Evolutionary conservation across 306 rosid species (phyloP).

Genomic region (Fragaria iinumae): DNA sequence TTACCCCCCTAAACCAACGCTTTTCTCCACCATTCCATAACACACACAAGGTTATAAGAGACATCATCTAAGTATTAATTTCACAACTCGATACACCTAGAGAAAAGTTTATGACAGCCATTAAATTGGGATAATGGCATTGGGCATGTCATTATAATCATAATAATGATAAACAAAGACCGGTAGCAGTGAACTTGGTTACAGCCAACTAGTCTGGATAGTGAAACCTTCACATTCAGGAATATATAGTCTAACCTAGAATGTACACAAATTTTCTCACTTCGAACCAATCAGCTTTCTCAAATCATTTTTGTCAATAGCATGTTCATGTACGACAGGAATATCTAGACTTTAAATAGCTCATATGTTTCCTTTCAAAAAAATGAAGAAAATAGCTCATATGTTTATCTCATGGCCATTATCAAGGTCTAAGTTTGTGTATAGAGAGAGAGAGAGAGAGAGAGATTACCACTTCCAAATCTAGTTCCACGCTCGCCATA

Average conservation of each 20-base stretch:
- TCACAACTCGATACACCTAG: not conserved
- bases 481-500: conserved; percentile 58
- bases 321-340: not conserved
- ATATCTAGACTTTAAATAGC: not conserved
- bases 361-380: not conserved
- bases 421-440: not conserved
- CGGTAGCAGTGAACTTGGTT: not conserved
- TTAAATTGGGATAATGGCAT: not conserved
- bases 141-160: not conserved
- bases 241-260: not conserved
- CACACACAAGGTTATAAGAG: not conserved
- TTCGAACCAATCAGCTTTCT: not conserved
- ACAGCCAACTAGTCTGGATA: not conserved
- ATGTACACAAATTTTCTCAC: not conserved
- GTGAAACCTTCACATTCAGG: not conserved
- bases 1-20: not conserved
- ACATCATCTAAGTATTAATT: not conserved
- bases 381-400: too few species aligned
- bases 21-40: not conserved
- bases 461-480: conserved; percentile 78
- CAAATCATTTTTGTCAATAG: not conserved
- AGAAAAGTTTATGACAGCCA: not conserved
- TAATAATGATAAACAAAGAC: not conserved
- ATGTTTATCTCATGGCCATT: not conserved
- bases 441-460: conserved; percentile 3